These are phyloP conservation scores for Fusarium musae DNA, from an alignment of 2,329 filamentous ascomycete genomes.

Conservation along the genomic window DNA sequence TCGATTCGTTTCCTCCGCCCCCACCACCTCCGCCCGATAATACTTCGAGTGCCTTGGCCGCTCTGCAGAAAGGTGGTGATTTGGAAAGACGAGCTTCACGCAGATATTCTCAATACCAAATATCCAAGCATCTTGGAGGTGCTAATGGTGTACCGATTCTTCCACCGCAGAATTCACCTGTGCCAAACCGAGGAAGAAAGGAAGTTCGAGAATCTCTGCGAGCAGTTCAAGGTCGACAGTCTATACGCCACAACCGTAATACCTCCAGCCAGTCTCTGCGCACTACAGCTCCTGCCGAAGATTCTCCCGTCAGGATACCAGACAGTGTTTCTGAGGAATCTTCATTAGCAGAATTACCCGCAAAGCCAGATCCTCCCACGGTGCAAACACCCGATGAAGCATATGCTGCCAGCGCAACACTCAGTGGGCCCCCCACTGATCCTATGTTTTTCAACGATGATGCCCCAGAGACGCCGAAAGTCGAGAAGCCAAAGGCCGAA, in stretches of 20 bases:
- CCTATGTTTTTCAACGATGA: constrained; percentile 47
- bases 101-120: constrained; percentile 95
- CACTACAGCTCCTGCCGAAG: constrained; percentile 57
- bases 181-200: constrained; percentile 83
- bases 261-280: constrained; percentile 57
- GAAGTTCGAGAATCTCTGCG: constrained; percentile 88
- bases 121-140: constrained; percentile 89
- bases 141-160: constrained; percentile 88
- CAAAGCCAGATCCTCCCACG: constrained; percentile 49
- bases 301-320: constrained; percentile 70
- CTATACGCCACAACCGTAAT: constrained; percentile 61
- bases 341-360: constrained; percentile 33
- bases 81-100: constrained; percentile 91
- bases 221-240: constrained; percentile 67
- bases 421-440: constrained; percentile 67
- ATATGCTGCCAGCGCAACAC: constrained; percentile 65
- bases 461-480: constrained; percentile 26
- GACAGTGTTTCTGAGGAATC: constrained; percentile 73
- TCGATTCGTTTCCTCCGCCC: constrained; percentile 76
- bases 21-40: constrained; percentile 76
- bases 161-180: constrained; percentile 82
- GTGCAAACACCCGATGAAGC: constrained; percentile 75
- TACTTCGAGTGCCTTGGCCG: constrained; percentile 89
- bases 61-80: constrained; percentile 90
- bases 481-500: constrained; percentile 39